Percentiles rank a stretch among this genome's conserved stretches.
phyloP scores from a whole-genome alignment of 352 stramenopile species.

The Globisporangium sylvaticum region DNA sequence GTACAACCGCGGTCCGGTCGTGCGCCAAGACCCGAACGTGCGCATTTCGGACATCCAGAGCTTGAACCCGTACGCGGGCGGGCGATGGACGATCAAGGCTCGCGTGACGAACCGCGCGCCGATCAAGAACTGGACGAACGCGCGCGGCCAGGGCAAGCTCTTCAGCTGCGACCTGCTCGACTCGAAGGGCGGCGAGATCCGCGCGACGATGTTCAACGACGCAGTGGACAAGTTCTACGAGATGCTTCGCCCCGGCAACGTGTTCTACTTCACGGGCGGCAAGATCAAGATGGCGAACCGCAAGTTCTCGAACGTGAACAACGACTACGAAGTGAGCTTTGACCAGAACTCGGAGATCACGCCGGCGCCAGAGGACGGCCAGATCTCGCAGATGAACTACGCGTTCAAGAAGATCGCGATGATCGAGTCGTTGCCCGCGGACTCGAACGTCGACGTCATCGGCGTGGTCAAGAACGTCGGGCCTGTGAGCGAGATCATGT shows the following conservation, averaged over 20 bases:
- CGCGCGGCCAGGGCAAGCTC: conserved; percentile 93
- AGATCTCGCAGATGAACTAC: conserved; percentile 91
- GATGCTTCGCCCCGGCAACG: conserved; percentile 74
- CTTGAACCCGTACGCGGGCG: conserved; percentile 93
- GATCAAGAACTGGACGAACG: conserved; percentile 96
- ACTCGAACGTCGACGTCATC: conserved; percentile 94
- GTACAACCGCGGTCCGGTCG: conserved; percentile 76
- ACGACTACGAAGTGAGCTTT: conserved; percentile 98
- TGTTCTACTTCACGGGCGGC: conserved; percentile 95
- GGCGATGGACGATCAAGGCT: conserved; percentile 95
- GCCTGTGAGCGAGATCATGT: conserved; percentile 90
- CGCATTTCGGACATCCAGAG: conserved; percentile 81
- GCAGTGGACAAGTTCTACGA: conserved; percentile 97
- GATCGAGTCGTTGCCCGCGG: conserved; percentile 84
- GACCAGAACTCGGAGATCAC: conserved; percentile 95
- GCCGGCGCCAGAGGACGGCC: conserved; percentile 79
- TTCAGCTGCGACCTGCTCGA: conserved; percentile 97
- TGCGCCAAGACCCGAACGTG: conserved; percentile 79
- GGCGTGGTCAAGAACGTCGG: conserved; percentile 92
- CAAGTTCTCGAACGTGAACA: conserved; percentile 96
- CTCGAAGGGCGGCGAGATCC: conserved; percentile 93
- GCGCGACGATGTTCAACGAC: conserved; percentile 99
- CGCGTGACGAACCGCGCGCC: conserved; percentile 91
- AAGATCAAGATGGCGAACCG: conserved; percentile 97
- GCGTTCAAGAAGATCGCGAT: conserved; percentile 93